Evolutionary conservation across 495 filamentous ascomycete species (phyloP).

Genomic region (Parachaetomium inaequale): DNA sequence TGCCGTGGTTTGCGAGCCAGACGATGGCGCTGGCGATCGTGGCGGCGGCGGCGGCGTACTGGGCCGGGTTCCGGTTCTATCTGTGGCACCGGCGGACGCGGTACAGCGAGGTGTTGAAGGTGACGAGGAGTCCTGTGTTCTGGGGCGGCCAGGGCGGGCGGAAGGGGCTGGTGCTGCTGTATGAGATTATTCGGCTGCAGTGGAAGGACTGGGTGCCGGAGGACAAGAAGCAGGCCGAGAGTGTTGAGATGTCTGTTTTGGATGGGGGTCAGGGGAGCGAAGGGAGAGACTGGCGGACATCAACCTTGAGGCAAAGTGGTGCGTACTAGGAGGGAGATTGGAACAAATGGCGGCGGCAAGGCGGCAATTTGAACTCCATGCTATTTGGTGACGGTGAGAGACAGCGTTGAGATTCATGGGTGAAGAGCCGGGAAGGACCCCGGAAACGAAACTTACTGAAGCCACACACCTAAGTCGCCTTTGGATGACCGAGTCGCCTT

Average conservation of each 20-base stretch:
- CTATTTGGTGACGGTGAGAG: no score
- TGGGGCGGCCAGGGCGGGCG: constrained; percentile 3
- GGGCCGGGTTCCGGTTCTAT: constrained; percentile 20
- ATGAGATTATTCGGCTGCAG: constrained; percentile 20
- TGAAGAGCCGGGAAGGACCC: background rate
- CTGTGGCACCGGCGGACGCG: constrained; percentile 16
- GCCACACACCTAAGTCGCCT: no score
- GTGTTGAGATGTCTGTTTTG: background rate
- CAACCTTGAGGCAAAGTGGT: background rate
- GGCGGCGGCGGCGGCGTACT: constrained; percentile 13
- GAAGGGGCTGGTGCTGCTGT: constrained; percentile 17
- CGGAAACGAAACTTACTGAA: no score
- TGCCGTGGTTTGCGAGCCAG: constrained; percentile 20
- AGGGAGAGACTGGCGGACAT: background rate
- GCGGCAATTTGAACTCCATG: no score
- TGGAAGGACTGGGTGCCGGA: constrained; percentile 12
- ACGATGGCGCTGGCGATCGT: constrained; percentile 13
- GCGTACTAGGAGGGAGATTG: no score
- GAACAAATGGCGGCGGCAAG: background rate
- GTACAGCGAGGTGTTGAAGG: constrained; percentile 11
- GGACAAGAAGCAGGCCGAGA: background rate
- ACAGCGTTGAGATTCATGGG: no score
- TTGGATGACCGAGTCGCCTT: no score
- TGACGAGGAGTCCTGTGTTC: constrained; percentile 20
- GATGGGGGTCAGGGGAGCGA: background rate